Base-by-base conservation (phyloP, 805 yeast species). In the Candida awuae region DNA sequence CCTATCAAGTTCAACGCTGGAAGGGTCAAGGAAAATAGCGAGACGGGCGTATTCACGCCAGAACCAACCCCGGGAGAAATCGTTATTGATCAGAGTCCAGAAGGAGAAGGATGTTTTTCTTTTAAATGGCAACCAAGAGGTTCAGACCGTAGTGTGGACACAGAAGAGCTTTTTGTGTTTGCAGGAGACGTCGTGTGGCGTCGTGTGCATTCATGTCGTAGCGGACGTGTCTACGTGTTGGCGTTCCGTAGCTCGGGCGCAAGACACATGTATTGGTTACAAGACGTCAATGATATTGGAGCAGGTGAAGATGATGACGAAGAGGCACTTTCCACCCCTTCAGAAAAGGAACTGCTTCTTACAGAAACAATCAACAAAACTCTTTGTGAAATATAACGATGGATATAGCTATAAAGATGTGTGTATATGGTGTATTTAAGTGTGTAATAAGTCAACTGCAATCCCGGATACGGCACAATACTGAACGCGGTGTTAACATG, bases 111-210 rank as follows among this genome's bases (percentile, higher is more conserved):
- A 14, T 75, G 84, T 54, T 77, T 69, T 51, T 76, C 79, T 36
- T 80, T 84, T 49, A 66, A 62, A 38, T 85, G 95, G 95, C 61
- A 69, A 29, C 84, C 94, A 23, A 73, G 82, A 41, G 75, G 71
- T 7, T 9, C 22, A 66, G 59, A 32, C 58, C 66, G 5, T 65
- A 67, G 10, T 6, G 58, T 65, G 15, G 75, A 70, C 41, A 66
- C 66, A 32, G 82, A 77, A 39, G 87, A 80, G 47, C 66, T 84
- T 42, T 65, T 84, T 47, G 73, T 85, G 31, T 77, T 85, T 49
- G 92, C 94, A 0, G 94, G 94, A 2, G 95, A 86, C 53, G 90
- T 83, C 37, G 74, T 80, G 31, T 84, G 87, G 77, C 72, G 73
- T 45, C 83, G 74, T 39, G 75, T 84, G 32, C 59, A 67, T 36